phyloP scores from a whole-genome alignment of 179 eudicot genomes.

The Corrigiola litoralis region DNA sequence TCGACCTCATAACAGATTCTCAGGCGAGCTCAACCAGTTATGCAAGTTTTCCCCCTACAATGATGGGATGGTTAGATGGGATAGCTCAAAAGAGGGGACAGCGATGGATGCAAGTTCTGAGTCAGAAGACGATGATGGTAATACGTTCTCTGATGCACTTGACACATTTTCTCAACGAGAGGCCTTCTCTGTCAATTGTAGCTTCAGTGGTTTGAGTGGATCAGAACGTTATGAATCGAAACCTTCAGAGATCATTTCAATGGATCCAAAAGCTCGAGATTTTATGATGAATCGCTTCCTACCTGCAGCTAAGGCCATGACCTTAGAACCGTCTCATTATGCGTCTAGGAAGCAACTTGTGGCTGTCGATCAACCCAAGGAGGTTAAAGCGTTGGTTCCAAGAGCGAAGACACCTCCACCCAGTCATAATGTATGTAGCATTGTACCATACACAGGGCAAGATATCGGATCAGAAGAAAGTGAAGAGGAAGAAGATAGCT shows the following conservation, averaged over 20 bases:
- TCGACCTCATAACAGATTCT: conserved; percentile 19
- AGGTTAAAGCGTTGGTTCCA: conserved; percentile 32
- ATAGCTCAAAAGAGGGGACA: conserved; percentile 29
- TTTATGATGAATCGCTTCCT: conserved; percentile 87
- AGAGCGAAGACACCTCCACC: conserved; percentile 37
- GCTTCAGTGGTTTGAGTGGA: conserved; percentile 60
- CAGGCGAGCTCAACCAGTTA: conserved; percentile 15
- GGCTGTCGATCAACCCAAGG: conserved; percentile 34
- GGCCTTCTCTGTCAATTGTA: conserved; percentile 60
- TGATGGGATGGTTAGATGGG: conserved; percentile 26
- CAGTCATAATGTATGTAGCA: conserved; percentile 26
- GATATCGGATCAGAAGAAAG: conserved; percentile 42
- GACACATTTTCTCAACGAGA: conserved; percentile 48
- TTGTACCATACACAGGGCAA: conserved; percentile 33
- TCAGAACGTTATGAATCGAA: conserved; percentile 29
- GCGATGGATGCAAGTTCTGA: conserved; percentile 30
- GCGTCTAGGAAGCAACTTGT: conserved; percentile 48
- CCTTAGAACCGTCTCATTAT: conserved; percentile 64
- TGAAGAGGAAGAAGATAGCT: conserved; percentile 38
- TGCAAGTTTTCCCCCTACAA: conserved; percentile 18
- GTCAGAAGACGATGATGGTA: conserved; percentile 42
- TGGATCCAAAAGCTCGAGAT: conserved; percentile 56
- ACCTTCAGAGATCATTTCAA: conserved; percentile 25
- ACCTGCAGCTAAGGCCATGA: conserved; percentile 91
- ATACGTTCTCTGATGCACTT: conserved; percentile 63